Evolutionary conservation across 495 filamentous ascomycete species (phyloP), one percentile per base, ranked within the genome.

Genomic region (Lophiotrema nucula): DNA sequence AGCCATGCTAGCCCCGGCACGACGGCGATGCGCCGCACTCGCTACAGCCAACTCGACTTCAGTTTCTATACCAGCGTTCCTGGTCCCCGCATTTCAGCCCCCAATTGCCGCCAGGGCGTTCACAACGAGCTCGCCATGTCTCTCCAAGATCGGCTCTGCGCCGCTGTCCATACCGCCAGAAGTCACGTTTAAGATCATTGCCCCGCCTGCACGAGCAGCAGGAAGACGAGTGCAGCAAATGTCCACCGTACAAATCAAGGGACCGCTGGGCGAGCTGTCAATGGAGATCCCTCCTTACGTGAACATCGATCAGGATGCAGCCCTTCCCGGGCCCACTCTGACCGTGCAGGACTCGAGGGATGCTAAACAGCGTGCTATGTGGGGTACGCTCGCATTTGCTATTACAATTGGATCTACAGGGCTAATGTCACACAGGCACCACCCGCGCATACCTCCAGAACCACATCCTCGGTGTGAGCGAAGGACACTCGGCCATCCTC

Each of bases 401-500:
- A 1, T 12, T 28, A 33, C 46, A 50, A 39, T 46, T 21, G 8
- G n/a, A 39, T 25, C 39, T 47, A 10, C 42, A 49, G 68, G 47
- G n/a, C 46, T 47, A 39, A 44, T 25, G 21, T 5, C 19, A 0
- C 5, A n/a, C 37, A 96, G 91, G 91, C 47, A 97, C 92, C 2
- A 87, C 81, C 23, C 91, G 93, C 67, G 84, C 91, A 16, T 91
- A 93, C 65, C 80, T 98, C 47, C 86, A 90, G 65, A 91, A 91
- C 70, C 84, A 91, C 73, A 86, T 98, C 53, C 82, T 88, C 31
- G 93, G 93, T 48, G 93, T 97, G 28, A 95, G 90, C 3, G 93
- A 97, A 82, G 93, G 93, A 15, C 93, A 98, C 72, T 88, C 89
- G 4, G 89, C 90, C 15, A 89, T 98, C 61, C 76, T 98, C 28